phyloP scores from a whole-genome alignment of 1,284 basidiomycete species.

The Trichosporon coremiiforme region DNA sequence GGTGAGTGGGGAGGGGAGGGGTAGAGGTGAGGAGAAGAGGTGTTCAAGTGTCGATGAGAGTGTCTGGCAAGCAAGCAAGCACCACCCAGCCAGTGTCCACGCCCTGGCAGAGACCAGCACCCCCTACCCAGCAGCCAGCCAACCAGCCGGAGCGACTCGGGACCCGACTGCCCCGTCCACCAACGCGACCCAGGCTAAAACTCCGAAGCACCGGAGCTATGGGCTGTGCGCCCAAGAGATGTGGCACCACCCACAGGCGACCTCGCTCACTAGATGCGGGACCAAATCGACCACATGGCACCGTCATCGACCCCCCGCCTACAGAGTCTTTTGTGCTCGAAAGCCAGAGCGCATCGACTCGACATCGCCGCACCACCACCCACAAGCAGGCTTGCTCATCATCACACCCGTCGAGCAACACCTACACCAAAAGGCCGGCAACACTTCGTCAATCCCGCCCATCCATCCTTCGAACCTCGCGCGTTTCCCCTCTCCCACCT shows the following conservation, averaged over 20 bases:
- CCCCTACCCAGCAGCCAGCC: neutral
- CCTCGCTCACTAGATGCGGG: neutral
- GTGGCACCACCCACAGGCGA: too few species aligned
- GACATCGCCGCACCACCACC: conserved; percentile 8
- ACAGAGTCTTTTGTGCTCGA: conserved; percentile 19
- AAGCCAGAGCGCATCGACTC: conserved; percentile 2
- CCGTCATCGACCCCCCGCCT: neutral
- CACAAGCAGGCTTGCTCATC: neutral
- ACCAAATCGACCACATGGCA: conserved; percentile 12
- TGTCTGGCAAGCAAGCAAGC: conserved; percentile 9
- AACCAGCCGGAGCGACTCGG: conserved; percentile 22
- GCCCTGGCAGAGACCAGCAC: neutral
- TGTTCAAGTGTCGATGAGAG: conserved; percentile 29
- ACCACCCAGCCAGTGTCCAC: neutral
- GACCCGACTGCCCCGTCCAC: conserved; percentile 10
- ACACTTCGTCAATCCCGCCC: neutral
- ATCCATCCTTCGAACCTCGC: neutral
- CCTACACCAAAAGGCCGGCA: neutral
- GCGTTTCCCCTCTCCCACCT: neutral
- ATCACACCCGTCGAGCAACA: conserved; percentile 10
- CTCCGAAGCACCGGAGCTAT: conserved; percentile 9
- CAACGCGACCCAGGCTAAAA: conserved; percentile 2
- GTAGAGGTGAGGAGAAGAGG: conserved; percentile 19
- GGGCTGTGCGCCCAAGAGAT: neutral
- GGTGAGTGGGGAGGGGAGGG: conserved; percentile 26